Conservation (phyloP, 805 yeast genomes). For the Schwanniomyces sp. region DNA sequence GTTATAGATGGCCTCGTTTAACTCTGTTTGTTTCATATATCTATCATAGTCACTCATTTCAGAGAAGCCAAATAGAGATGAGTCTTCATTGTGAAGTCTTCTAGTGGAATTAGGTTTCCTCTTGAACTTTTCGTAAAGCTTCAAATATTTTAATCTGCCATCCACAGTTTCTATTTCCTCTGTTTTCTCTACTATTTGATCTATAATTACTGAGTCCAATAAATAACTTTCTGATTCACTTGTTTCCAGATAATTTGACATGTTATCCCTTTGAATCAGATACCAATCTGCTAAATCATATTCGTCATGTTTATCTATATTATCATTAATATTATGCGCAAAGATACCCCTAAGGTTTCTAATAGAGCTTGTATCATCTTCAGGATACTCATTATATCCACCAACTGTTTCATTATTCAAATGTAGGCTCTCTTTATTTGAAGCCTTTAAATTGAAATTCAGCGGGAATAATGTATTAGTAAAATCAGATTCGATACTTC, state of each 20-base stretch:
- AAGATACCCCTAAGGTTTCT: conserved; percentile 10
- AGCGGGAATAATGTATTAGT: neutral
- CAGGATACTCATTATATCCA: neutral
- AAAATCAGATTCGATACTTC: neutral
- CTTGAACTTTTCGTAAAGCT: conserved; percentile 19
- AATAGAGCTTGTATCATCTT: conserved; percentile 6
- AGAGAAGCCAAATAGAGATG: conserved; percentile 30
- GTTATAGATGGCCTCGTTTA: conserved; percentile 30
- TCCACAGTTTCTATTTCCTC: conserved; percentile 6
- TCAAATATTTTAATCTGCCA: conserved; percentile 27
- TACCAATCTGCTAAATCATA: neutral
- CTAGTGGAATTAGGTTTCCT: conserved; percentile 7
- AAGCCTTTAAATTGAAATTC: neutral
- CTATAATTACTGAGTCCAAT: conserved; percentile 22
- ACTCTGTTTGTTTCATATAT: conserved; percentile 32
- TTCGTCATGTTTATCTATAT: neutral
- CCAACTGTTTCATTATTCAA: neutral
- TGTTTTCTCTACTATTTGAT: conserved; percentile 11
- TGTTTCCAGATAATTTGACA: neutral
- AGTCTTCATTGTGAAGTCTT: conserved; percentile 6
- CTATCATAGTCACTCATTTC: conserved; percentile 33
- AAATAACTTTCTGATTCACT: conserved; percentile 10
- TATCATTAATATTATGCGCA: neutral
- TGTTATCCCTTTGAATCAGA: neutral
- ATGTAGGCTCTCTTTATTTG: neutral